A percentile compares a stretch with the other conserved stretches of the same genome.
These are phyloP conservation scores for Patellifolia procumbens DNA, from an alignment of 179 eudicot species.

Conservation along the genomic window DNA sequence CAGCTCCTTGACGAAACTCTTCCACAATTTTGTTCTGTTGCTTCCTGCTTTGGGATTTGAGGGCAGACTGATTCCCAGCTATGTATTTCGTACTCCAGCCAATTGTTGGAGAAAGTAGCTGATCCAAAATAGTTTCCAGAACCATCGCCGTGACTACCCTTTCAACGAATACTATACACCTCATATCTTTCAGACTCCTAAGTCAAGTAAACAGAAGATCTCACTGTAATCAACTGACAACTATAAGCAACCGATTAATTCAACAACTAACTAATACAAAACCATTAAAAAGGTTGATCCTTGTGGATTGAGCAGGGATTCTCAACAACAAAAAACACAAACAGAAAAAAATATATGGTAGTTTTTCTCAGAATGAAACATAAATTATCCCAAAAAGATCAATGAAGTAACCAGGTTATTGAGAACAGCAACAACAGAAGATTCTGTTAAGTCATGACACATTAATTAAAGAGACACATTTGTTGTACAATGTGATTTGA, in stretches of 20 bases:
- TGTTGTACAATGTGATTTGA: neutral
- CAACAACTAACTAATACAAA: neutral
- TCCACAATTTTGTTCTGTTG: slow-evolving; percentile 74
- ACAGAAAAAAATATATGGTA: neutral
- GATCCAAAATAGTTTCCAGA: slow-evolving; percentile 53
- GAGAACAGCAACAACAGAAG: neutral
- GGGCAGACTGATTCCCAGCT: slow-evolving; percentile 62
- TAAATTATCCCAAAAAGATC: neutral
- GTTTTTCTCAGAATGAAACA: neutral
- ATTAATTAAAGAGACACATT: neutral
- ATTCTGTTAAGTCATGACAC: neutral
- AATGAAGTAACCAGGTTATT: no score
- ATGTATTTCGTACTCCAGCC: slow-evolving; percentile 78
- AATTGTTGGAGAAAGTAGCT: slow-evolving; percentile 44
- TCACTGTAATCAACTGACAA: neutral
- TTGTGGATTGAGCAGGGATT: neutral
- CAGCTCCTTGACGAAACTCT: slow-evolving; percentile 73
- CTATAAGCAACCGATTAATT: neutral
- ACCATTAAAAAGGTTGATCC: neutral
- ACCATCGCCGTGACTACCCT: slow-evolving; percentile 81
- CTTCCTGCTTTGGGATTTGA: slow-evolving; percentile 70
- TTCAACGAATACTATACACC: slow-evolving; percentile 90
- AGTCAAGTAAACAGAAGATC: slow-evolving; percentile 4
- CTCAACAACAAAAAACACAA: no score
- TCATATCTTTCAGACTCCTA: slow-evolving; percentile 61